phyloP scores from a whole-genome alignment of 768 basidiomycete genomes.

The button mushroom (Agaricus bisporus) region DNA sequence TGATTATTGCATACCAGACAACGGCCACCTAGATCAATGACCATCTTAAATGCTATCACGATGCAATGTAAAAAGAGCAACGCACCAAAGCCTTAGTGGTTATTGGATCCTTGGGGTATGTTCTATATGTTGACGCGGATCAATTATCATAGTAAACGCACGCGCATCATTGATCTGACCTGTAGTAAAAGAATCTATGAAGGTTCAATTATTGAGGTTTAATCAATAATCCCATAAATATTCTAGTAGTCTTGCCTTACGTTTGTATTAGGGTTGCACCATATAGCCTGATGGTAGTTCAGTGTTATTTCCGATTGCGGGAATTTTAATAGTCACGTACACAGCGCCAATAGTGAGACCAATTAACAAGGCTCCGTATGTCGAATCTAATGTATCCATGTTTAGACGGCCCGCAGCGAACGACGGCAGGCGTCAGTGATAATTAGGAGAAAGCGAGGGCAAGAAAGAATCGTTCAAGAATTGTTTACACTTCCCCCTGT shows the following conservation, averaged over 20 bases:
- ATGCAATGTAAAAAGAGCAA: neutral
- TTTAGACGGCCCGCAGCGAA: neutral
- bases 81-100: slow-evolving; percentile 35
- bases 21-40: slow-evolving; percentile 1
- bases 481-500: neutral
- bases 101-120: slow-evolving; percentile 33
- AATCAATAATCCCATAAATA: neutral
- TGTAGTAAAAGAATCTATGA: slow-evolving; percentile 36
- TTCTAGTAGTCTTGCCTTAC: slow-evolving; percentile 18
- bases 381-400: slow-evolving; percentile 30
- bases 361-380: slow-evolving; percentile 40
- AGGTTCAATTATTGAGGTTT: neutral
- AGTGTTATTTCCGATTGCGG: neutral
- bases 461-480: neutral
- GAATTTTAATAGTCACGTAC: slow-evolving; percentile 22
- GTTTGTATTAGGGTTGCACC: slow-evolving; percentile 41
- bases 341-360: slow-evolving; percentile 37
- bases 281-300: slow-evolving; percentile 28
- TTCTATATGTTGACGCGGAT: slow-evolving; percentile 18
- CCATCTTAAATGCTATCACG: neutral
- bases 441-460: neutral
- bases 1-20: slow-evolving; percentile 4
- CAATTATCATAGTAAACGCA: neutral
- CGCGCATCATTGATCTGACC: slow-evolving; percentile 16
- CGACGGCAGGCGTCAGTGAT: neutral